Evolutionary conservation across 495 filamentous ascomycete species (phyloP).

Genomic region (Penicillium parvum): DNA sequence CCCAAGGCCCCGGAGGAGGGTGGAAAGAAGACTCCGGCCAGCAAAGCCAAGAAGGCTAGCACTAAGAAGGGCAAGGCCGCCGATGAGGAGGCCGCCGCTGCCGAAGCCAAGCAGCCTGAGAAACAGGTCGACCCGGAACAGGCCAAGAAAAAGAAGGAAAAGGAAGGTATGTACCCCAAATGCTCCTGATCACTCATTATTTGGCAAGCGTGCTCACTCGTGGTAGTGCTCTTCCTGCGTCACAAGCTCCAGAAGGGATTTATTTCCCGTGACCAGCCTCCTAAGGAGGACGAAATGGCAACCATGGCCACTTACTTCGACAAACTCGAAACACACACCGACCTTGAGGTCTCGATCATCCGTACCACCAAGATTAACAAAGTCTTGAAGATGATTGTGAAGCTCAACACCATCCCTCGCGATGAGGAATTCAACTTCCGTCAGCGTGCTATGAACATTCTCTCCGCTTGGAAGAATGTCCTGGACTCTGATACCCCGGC

Average conservation of each 20-base stretch:
- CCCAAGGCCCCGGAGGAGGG: conserved; percentile 46
- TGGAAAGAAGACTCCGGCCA: conserved; percentile 49
- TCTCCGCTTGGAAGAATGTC: conserved; percentile 78
- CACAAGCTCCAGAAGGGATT: conserved; percentile 91
- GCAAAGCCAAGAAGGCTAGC: conserved; percentile 55
- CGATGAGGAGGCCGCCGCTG: conserved; percentile 39
- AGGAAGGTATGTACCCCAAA: conserved; percentile 52
- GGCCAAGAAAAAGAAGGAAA: conserved; percentile 59
- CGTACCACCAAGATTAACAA: conserved; percentile 88
- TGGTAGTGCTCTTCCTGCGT: conserved; percentile 69
- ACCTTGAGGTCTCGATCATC: conserved; percentile 84
- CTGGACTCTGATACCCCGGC: conserved; percentile 55
- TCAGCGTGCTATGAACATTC: conserved; percentile 63
- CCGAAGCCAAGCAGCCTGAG: conserved; percentile 48
- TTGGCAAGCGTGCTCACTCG: conserved; percentile 2
- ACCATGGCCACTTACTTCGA: conserved; percentile 72
- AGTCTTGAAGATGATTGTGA: conserved; percentile 85
- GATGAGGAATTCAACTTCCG: conserved; percentile 86
- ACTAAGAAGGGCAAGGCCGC: conserved; percentile 40
- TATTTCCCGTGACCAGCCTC: conserved; percentile 71
- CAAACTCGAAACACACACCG: conserved; percentile 72
- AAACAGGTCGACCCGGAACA: conserved; percentile 55
- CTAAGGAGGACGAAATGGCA: conserved; percentile 86
- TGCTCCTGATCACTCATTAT: background rate
- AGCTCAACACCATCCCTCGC: conserved; percentile 71